Evolutionary conservation across 192 early-diverging fungal species (phyloP).

Genomic region (Jimgerdemannia lactiflua): DNA sequence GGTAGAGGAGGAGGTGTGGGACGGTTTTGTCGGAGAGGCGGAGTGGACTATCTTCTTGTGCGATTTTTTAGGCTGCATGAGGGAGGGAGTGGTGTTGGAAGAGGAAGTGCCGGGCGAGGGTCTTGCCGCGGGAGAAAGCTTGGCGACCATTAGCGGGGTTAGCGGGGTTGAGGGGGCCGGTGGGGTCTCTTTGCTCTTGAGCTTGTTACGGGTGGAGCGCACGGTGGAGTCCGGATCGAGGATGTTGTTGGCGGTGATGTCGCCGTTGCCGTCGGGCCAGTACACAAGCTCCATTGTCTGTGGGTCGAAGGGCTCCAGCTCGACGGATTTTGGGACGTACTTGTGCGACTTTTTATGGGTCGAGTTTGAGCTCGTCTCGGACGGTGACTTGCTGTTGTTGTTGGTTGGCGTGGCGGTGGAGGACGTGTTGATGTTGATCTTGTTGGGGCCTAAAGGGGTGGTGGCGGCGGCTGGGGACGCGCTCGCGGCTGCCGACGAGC

Average conservation of each 20-base stretch:
- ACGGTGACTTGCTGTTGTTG: neutral
- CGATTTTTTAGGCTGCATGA: constrained; percentile 1
- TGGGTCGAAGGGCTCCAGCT: neutral
- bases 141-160: neutral
- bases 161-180: neutral
- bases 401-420: neutral
- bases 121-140: neutral
- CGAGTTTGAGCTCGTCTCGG: neutral
- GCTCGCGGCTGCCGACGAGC: neutral
- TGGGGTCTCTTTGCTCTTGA: neutral
- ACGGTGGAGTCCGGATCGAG: constrained; percentile 15
- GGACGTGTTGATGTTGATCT: neutral
- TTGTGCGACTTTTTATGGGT: neutral
- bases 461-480: neutral
- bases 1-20: neutral
- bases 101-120: neutral
- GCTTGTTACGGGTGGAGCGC: constrained; percentile 10
- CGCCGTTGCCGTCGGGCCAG: constrained; percentile 28
- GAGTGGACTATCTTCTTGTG: neutral
- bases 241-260: constrained; percentile 29
- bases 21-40: neutral
- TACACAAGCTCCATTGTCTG: neutral
- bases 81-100: neutral
- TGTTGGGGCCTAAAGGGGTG: neutral
- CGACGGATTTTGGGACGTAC: neutral